Conservation (phyloP, 202 grass and related monocot genomes). For the Zoysia matrella region DNA sequence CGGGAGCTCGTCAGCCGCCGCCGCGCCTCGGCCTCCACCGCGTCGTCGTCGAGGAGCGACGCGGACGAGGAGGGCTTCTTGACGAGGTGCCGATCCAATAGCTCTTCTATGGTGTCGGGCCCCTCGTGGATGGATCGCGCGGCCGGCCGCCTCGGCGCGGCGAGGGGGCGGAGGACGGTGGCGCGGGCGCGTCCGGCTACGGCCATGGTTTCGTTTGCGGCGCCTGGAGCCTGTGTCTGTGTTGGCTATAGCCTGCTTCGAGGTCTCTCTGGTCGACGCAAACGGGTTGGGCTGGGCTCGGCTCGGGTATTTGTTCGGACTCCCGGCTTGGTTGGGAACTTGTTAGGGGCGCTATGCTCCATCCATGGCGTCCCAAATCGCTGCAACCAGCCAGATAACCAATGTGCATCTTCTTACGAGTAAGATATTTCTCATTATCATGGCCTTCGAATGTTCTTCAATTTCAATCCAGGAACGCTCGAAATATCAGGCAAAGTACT, state of each 20-base stretch:
- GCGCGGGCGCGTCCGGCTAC: conserved; percentile 10
- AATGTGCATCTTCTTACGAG: too few species aligned
- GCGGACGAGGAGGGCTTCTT: conserved; percentile 46
- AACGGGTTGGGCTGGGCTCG: not conserved
- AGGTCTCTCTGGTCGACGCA: not conserved
- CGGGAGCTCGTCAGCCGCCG: conserved; percentile 70
- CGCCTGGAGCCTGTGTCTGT: not conserved
- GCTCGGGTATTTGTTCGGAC: too few species aligned
- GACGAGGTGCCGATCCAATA: conserved; percentile 84
- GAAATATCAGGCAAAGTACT: too few species aligned
- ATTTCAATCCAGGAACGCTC: too few species aligned
- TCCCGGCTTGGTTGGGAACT: too few species aligned
- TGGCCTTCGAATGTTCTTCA: too few species aligned
- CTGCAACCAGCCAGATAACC: too few species aligned
- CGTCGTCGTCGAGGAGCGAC: conserved; percentile 55
- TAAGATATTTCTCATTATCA: too few species aligned
- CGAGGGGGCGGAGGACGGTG: conserved; percentile 25
- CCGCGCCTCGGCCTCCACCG: conserved; percentile 41
- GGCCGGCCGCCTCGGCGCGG: conserved; percentile 4
- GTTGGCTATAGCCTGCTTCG: too few species aligned
- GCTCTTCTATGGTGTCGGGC: conserved; percentile 92
- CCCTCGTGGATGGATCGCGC: conserved; percentile 78
- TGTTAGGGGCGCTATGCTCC: too few species aligned
- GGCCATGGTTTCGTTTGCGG: conserved; percentile 25
- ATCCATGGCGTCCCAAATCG: too few species aligned